These are phyloP conservation scores for Manihot esculenta DNA, from an alignment of 441 rosid genomes.

Conservation along the genomic window DNA sequence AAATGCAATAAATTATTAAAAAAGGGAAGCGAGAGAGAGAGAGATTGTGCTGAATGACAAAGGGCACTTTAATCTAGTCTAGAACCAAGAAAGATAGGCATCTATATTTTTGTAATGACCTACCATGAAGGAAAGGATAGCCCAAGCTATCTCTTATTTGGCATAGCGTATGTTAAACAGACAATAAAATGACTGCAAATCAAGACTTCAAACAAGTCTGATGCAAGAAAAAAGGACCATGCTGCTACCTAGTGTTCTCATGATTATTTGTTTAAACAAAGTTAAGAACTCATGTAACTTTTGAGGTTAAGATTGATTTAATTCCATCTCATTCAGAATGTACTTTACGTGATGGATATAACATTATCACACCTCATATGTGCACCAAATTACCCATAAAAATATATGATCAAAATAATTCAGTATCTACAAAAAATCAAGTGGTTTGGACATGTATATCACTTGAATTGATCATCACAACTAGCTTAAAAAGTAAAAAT, in stretches of 20 bases:
- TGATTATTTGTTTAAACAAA: background rate
- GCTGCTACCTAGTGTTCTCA: background rate
- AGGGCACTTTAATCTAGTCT: background rate
- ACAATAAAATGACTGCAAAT: background rate
- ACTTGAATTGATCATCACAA: background rate
- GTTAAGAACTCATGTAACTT: background rate
- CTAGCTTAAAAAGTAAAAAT: background rate
- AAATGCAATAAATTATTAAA: too few relatives aligned
- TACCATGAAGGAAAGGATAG: background rate
- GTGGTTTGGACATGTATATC: background rate
- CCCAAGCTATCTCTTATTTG: background rate
- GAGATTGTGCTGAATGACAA: background rate
- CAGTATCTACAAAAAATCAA: background rate
- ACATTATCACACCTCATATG: background rate
- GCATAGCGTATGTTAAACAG: background rate
- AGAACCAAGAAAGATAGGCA: background rate
- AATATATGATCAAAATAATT: background rate
- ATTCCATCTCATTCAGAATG: background rate
- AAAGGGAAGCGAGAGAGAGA: too few relatives aligned
- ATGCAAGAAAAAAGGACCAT: background rate
- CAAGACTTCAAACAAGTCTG: background rate
- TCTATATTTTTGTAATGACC: background rate
- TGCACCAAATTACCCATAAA: background rate
- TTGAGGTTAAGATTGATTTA: background rate
- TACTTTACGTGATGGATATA: background rate